Evolutionary conservation across 2,329 filamentous ascomycete species (phyloP).

Genomic region (Lachnellula arida): DNA sequence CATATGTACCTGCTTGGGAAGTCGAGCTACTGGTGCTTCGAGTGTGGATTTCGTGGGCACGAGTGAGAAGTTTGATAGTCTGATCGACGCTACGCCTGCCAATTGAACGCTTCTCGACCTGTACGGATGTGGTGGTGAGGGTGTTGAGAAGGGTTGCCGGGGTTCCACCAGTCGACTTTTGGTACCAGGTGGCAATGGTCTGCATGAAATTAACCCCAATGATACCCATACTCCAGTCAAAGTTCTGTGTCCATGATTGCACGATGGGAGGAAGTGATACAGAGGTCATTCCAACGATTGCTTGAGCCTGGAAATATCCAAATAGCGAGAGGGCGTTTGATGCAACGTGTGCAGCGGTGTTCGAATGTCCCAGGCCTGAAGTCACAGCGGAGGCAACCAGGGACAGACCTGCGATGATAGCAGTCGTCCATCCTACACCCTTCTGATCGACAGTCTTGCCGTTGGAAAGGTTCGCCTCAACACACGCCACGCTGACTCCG

Average conservation of each 20-base stretch:
- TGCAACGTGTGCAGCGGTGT: constrained; percentile 90
- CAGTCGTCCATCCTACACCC: constrained; percentile 85
- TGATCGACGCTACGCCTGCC: constrained; percentile 45
- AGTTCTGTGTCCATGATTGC: constrained; percentile 91
- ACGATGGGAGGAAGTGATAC: constrained; percentile 83
- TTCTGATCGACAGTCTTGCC: constrained; percentile 86
- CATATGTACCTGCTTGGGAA: constrained; percentile 49
- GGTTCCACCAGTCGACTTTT: constrained; percentile 83
- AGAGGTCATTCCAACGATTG: constrained; percentile 80
- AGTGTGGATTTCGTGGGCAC: constrained; percentile 33
- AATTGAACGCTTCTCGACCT: constrained; percentile 59
- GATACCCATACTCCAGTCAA: constrained; percentile 97
- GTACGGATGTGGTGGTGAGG: constrained; percentile 71
- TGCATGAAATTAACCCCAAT: constrained; percentile 86
- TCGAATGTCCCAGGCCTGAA: constrained; percentile 85
- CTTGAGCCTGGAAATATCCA: constrained; percentile 90
- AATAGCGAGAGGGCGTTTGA: constrained; percentile 93
- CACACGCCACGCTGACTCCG: constrained; percentile 68
- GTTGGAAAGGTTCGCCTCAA: constrained; percentile 84
- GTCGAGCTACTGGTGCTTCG: constrained; percentile 51
- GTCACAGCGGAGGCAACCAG: constrained; percentile 82
- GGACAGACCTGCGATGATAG: constrained; percentile 79
- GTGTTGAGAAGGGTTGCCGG: constrained; percentile 74
- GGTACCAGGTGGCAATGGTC: constrained; percentile 89
- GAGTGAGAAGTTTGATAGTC: constrained; percentile 28